Evolutionary conservation across 1,284 basidiomycete genomes (phyloP).

Genomic region (Gymnopus androsaceus): DNA sequence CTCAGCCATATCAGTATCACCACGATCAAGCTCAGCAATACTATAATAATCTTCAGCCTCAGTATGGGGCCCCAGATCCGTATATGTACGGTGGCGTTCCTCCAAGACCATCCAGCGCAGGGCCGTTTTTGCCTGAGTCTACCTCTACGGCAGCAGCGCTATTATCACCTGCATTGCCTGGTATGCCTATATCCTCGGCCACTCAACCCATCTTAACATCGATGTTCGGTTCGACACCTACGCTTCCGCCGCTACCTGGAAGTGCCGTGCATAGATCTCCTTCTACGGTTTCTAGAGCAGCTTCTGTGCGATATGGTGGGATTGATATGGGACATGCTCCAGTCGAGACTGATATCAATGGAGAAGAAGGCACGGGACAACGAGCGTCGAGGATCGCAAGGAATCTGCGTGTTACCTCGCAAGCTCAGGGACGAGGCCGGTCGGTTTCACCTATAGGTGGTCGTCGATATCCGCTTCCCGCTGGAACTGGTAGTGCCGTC

Average conservation of each 20-base stretch:
- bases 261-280: background rate
- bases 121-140: background rate
- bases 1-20: conserved; percentile 2
- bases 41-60: conserved; percentile 9
- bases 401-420: conserved; percentile 56
- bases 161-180: conserved; percentile 8
- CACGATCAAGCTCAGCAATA: conserved; percentile 7
- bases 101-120: conserved; percentile 16
- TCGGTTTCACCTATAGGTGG: conserved; percentile 57
- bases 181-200: background rate
- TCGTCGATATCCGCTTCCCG: background rate
- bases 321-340: background rate
- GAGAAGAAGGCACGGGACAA: conserved; percentile 61
- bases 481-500: background rate
- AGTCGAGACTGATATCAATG: conserved; percentile 24
- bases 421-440: conserved; percentile 39
- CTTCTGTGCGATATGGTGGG: background rate
- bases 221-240: background rate
- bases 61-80: background rate
- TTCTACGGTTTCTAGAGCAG: background rate
- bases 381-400: conserved; percentile 58
- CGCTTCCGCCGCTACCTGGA: background rate
- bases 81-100: background rate
- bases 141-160: background rate
- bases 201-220: background rate